phyloP scores from a whole-genome alignment of 1,139 yeast species.

The Pichia sp. region DNA sequence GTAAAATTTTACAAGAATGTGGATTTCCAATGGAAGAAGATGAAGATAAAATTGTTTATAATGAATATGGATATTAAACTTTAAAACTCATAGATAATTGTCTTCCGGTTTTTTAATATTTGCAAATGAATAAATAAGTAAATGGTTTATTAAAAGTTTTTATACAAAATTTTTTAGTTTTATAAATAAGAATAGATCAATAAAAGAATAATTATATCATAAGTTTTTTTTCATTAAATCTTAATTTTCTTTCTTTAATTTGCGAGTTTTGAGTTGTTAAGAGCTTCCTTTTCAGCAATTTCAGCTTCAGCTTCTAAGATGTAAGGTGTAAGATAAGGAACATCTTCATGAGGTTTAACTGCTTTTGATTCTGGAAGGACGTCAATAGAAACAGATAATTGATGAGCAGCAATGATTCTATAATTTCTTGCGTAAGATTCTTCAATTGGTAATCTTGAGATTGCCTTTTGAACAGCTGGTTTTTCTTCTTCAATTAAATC shows the following conservation, averaged over 20 bases:
- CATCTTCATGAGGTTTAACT: slow-evolving; percentile 76
- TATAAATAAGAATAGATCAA: background rate
- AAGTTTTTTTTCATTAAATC: too few relatives aligned
- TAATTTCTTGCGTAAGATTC: slow-evolving; percentile 86
- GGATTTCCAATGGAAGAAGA: slow-evolving; percentile 56
- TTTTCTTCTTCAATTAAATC: slow-evolving; percentile 86
- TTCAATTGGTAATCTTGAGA: slow-evolving; percentile 76
- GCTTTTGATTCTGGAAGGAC: slow-evolving; percentile 77
- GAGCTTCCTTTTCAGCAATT: slow-evolving; percentile 77
- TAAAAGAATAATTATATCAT: background rate
- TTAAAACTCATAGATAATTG: too few relatives aligned
- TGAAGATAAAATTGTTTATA: slow-evolving; percentile 34
- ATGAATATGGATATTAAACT: slow-evolving; percentile 40
- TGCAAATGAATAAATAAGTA: background rate
- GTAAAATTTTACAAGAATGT: slow-evolving; percentile 46
- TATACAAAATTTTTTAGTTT: too few relatives aligned
- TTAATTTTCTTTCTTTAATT: slow-evolving; percentile 8
- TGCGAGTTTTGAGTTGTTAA: slow-evolving; percentile 63
- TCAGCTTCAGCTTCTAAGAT: slow-evolving; percentile 93
- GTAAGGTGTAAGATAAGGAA: slow-evolving; percentile 80
- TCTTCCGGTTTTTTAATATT: too few relatives aligned
- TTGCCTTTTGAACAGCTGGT: slow-evolving; percentile 80
- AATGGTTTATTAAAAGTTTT: background rate
- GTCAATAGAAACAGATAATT: slow-evolving; percentile 77
- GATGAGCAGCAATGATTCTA: slow-evolving; percentile 90